A percentile compares a stretch with the other conserved stretches of the same genome.
Conservation (phyloP, 768 basidiomycete genomes). For the Inosperma sp. region DNA sequence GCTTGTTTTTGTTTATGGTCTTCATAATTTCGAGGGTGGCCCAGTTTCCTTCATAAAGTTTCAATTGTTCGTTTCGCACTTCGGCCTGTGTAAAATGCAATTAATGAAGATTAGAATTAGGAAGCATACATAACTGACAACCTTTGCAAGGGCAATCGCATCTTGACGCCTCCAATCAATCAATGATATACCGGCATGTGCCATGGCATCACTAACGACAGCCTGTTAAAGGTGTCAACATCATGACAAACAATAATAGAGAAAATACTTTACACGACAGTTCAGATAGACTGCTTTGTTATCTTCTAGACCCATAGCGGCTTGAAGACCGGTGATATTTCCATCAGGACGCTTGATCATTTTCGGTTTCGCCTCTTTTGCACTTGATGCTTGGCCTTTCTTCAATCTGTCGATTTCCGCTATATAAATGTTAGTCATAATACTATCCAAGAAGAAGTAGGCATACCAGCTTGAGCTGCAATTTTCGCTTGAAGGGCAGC, state of each 20-base stretch:
- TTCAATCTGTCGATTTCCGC: not conserved
- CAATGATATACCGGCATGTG: not conserved
- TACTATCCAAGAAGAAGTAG: no score
- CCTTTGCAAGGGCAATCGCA: not conserved
- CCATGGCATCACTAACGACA: not conserved
- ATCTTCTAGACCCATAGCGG: not conserved
- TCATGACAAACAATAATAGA: no score
- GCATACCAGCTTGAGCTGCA: no score
- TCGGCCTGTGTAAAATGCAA: not conserved
- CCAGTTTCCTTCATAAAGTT: not conserved
- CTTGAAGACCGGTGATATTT: not conserved
- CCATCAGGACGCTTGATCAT: not conserved
- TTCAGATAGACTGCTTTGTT: not conserved
- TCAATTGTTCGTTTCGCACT: not conserved
- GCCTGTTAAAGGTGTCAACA: not conserved
- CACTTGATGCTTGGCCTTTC: not conserved
- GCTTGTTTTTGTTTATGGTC: not conserved
- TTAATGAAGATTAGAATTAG: not conserved
- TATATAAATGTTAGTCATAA: no score
- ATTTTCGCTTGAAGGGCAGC: no score
- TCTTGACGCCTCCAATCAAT: not conserved
- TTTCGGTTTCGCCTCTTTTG: not conserved
- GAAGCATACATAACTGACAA: not conserved
- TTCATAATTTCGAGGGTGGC: not conserved
- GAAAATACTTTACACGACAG: not conserved